These are phyloP conservation scores for Grosmannia serpens DNA, from an alignment of 2,329 filamentous ascomycete species.

Conservation along the genomic window DNA sequence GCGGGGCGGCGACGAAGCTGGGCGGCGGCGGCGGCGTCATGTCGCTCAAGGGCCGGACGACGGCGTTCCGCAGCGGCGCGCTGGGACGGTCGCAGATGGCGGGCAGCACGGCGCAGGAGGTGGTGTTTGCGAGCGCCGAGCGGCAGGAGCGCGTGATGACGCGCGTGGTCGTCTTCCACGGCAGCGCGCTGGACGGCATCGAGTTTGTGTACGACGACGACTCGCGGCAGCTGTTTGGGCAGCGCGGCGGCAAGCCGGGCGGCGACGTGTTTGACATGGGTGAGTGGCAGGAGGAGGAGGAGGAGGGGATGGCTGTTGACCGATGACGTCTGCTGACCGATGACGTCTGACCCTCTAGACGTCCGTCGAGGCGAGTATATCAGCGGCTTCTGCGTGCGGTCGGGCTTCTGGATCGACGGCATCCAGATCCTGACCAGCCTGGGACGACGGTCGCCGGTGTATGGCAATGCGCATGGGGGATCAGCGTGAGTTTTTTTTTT, in stretches of 20 bases:
- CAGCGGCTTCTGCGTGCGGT: conserved; percentile 72
- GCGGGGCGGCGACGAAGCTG: conserved; percentile 64
- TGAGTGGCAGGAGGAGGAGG: too few relatives aligned
- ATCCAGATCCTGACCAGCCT: conserved; percentile 82
- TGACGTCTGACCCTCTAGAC: too few relatives aligned
- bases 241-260: conserved; percentile 56
- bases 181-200: conserved; percentile 66
- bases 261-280: conserved; percentile 69
- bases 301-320: too few relatives aligned
- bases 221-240: conserved; percentile 77
- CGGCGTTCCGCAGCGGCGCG: conserved; percentile 64
- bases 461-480: conserved; percentile 70
- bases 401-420: conserved; percentile 75
- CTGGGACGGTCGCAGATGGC: conserved; percentile 63
- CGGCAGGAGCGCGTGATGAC: conserved; percentile 63
- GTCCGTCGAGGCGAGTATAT: conserved; percentile 76
- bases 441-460: conserved; percentile 75
- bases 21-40: conserved; percentile 36
- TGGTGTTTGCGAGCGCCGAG: conserved; percentile 60
- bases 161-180: conserved; percentile 66
- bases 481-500: conserved; percentile 54
- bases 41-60: conserved; percentile 45
- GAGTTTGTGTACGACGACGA: conserved; percentile 90
- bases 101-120: conserved; percentile 56
- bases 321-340: too few relatives aligned